A percentile compares a stretch with the other conserved stretches of the same genome.
phyloP scores from a whole-genome alignment of 148 eudicot genomes.

The Vaccinium myrtillus region DNA sequence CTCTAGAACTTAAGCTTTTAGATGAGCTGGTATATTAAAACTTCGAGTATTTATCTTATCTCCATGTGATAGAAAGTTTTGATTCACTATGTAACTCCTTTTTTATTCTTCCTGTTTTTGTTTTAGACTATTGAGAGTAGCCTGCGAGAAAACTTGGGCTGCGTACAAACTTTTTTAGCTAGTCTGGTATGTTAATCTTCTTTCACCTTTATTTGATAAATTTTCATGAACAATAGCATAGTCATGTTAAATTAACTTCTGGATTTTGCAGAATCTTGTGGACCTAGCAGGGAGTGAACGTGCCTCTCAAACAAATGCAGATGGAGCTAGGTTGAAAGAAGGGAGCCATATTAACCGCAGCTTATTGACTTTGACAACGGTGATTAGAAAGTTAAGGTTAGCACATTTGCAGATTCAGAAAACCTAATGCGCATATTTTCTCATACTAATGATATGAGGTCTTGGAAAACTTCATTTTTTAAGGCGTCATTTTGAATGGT shows the following conservation, averaged over 20 bases:
- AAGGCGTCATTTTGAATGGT: background rate
- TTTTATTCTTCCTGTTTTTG: background rate
- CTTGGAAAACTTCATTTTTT: background rate
- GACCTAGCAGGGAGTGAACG: constrained; percentile 99
- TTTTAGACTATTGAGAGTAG: constrained; percentile 75
- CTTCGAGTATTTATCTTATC: background rate
- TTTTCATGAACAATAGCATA: background rate
- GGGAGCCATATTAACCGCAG: constrained; percentile 97
- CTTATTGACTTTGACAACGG: constrained; percentile 84
- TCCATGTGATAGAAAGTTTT: background rate
- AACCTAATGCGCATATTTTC: background rate
- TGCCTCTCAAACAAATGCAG: constrained; percentile 81
- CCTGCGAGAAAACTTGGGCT: constrained; percentile 63
- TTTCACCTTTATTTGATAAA: constrained; percentile 13
- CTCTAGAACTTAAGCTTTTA: background rate
- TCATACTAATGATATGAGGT: background rate
- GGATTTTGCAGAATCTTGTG: constrained; percentile 73
- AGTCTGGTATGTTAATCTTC: constrained; percentile 62
- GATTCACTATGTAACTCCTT: background rate
- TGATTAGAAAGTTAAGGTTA: constrained; percentile 90
- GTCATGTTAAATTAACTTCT: background rate
- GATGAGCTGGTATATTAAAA: background rate
- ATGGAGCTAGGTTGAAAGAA: constrained; percentile 83
- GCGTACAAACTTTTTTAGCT: constrained; percentile 80
- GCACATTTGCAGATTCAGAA: constrained; percentile 15